Base-by-base conservation (phyloP, 768 basidiomycete genomes). In the Leccinum arenicola region DNA sequence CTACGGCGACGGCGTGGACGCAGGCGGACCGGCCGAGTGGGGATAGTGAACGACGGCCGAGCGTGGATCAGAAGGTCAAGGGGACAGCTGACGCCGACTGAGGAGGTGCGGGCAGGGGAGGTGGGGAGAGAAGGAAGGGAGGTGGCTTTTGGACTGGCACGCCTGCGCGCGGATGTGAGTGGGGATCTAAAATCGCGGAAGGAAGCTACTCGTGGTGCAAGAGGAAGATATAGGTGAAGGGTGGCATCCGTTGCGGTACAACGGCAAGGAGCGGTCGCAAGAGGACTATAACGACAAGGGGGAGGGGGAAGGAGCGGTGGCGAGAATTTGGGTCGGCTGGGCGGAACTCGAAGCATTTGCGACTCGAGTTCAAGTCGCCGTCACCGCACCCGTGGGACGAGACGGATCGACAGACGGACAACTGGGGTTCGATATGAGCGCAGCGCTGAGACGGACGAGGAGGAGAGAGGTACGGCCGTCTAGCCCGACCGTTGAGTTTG, bases 401-500 rank as follows among this genome's bases (percentile, higher is more conserved):
- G 50, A 69, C 82, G 23, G 77, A 79, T 45, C 82, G 82, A 12
- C 82, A 83, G 5, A 67, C 75, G 38, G 75, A 75, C 23, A 78
- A 78, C 60, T 68, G 1, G 88, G 79, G 63, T 80, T 84, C 3
- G 80, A 72, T 23, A 78, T 77, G 58, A 98, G 82, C 0, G 95
- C 95, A 35, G 77, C 75, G 49, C 84, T 82, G 45, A 98, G 84
- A 61, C 84, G 87, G 64, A 80, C 77, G 17, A 98, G 81, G 4
- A 98, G 82, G 25, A 27, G 25, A 1, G 83, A 79, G 0, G 93
- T 80, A 33, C 96, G 87, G 2, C 96, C 96, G 61, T 93, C 87
- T 19, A 98, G 80, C 6, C 95, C 96, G 17, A 91, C 86, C 85
- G 98, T 91, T 0, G 91, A 89, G 70, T 98, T 98, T 0, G 78